phyloP scores from a whole-genome alignment of 768 basidiomycete species.

The Podaxis sp. region DNA sequence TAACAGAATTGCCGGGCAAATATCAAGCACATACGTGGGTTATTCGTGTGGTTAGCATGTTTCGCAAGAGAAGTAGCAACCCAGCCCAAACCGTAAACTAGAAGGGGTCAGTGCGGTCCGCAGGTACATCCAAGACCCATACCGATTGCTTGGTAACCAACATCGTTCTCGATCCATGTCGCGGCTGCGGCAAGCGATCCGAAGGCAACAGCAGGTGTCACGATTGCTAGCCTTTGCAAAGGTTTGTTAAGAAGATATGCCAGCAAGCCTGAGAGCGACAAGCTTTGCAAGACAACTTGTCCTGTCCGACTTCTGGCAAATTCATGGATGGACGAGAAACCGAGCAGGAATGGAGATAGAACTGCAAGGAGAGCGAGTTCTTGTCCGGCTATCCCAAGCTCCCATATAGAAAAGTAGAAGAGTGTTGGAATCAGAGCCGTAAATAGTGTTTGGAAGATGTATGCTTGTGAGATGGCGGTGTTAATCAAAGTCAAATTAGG shows the following conservation, averaged over 20 bases:
- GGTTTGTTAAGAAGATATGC: constrained; percentile 13
- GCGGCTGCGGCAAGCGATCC: neutral
- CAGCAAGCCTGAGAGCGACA: constrained; percentile 8
- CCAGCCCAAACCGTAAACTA: constrained; percentile 66
- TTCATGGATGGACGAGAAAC: constrained; percentile 25
- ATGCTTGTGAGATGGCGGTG: constrained; percentile 40
- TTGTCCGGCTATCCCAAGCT: constrained; percentile 78
- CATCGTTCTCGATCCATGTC: constrained; percentile 15
- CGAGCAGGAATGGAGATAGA: constrained; percentile 64
- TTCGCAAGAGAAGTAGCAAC: constrained; percentile 66
- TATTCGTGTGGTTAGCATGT: constrained; percentile 75
- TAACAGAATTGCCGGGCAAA: neutral
- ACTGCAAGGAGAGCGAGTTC: constrained; percentile 72
- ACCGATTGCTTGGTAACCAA: constrained; percentile 48
- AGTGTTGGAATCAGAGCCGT: constrained; percentile 75
- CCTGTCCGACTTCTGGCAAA: constrained; percentile 10
- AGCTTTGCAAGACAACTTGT: constrained; percentile 10
- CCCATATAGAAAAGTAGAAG: constrained; percentile 93
- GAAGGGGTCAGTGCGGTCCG: neutral
- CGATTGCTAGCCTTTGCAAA: constrained; percentile 6
- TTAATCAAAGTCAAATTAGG: constrained; percentile 8
- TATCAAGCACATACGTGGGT: constrained; percentile 52
- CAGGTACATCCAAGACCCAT: neutral
- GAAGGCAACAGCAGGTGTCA: constrained; percentile 5
- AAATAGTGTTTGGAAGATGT: constrained; percentile 79